Evolutionary conservation across 768 basidiomycete genomes (phyloP).

Genomic region (Gloeopeniophorella convolvens): DNA sequence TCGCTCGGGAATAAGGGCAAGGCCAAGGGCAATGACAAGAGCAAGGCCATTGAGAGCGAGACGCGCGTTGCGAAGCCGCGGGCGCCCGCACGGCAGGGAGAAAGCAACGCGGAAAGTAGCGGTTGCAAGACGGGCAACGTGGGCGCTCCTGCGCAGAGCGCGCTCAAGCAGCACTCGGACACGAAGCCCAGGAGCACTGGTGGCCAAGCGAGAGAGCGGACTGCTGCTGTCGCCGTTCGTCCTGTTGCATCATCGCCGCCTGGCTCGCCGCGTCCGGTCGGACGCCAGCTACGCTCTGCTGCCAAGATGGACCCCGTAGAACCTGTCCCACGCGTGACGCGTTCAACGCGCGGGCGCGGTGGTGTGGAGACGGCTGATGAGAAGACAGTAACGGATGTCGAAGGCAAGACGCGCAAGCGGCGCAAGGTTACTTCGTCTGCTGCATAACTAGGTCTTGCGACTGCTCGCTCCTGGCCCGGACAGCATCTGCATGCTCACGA

Average conservation of each 20-base stretch:
- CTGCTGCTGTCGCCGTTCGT: neutral
- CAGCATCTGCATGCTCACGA: too few species aligned
- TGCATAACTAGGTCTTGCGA: too few species aligned
- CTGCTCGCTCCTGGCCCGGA: too few species aligned
- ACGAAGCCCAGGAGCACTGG: too few species aligned
- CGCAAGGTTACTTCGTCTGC: neutral
- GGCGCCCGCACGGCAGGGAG: too few species aligned
- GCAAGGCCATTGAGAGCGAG: too few species aligned
- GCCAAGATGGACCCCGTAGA: constrained; percentile 14
- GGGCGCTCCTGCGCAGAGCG: too few species aligned
- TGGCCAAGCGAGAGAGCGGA: neutral
- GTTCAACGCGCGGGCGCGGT: neutral
- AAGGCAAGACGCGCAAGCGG: neutral
- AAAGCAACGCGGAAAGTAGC: too few species aligned
- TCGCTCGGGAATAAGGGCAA: constrained; percentile 9
- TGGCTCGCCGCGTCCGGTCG: neutral
- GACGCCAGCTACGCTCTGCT: constrained; percentile 4
- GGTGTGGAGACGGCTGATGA: neutral
- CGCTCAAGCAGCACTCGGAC: too few species aligned
- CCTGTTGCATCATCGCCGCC: neutral
- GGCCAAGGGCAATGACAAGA: constrained; percentile 22
- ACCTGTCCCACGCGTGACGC: constrained; percentile 6
- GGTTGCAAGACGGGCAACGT: too few species aligned
- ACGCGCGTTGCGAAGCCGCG: constrained; percentile 12
- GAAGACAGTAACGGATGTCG: neutral